Evolutionary conservation across 2,329 filamentous ascomycete genomes (phyloP), one percentile per base, ranked within the genome.

Genomic region (Penicillium hesseltinei): DNA sequence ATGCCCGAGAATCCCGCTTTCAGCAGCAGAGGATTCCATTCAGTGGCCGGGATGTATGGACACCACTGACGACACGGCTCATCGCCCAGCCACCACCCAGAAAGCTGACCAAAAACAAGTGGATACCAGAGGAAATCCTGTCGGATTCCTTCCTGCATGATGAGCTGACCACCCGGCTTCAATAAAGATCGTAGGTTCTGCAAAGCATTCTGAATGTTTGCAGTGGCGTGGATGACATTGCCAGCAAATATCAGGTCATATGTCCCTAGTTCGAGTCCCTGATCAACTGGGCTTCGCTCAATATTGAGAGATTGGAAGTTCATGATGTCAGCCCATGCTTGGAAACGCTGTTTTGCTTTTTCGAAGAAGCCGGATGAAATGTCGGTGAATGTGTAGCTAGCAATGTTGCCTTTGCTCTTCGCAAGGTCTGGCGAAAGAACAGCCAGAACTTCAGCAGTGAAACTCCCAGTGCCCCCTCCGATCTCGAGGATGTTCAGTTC

Each of bases 161-260:
- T 58, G 7, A 66, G 51, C 33, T 65, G 57, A 2, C 64, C 64
- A 33, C 64, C 62, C 1, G 62, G 58, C n/a, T 60, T 54, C 36
- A 66, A 55, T 19, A 66, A 38, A 19, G 58, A 61, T 7, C 61
- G 49, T 23, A 66, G 13, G n/a, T 63, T 62, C 19, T 40, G 15
- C 19, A 66, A 39, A 19, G 59, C 31, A 4, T 39, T 40, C 2
- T 54, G 40, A 9, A 66, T 44, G 29, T 59, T 56, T 6, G 57
- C 54, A 2, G 73, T 74, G 0, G 72, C 72, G 36, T 76, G 71
- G 21, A 75, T 60, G 5, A 75, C 73, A 49, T 71, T 69, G 5
- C 62, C 61, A 4, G 71, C 73, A 3, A 75, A 61, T 11, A 76
- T 67, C 33, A 76, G 42, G 46, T 76, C 73, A 50, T 72, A 76